Percentiles rank a stretch among this genome's conserved stretches.
Evolutionary conservation across 1,139 yeast species (phyloP).

Genomic region (Lodderomyces theae): DNA sequence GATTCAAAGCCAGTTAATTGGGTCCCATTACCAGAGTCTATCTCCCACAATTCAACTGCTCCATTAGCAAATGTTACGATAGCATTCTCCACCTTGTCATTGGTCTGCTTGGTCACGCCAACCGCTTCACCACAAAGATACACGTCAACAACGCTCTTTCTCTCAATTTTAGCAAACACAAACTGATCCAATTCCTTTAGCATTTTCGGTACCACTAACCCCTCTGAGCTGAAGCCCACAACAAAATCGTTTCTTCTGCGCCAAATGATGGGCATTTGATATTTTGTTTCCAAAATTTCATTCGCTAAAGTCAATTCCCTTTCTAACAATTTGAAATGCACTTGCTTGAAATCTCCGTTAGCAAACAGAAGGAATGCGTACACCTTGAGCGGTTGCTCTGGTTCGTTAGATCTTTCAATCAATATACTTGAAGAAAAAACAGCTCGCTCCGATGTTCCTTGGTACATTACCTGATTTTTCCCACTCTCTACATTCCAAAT

Average conservation of each 20-base stretch:
- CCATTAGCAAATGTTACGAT: conserved; percentile 1
- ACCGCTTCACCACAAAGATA: not conserved
- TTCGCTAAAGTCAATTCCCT: not conserved
- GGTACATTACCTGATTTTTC: not conserved
- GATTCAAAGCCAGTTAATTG: not conserved
- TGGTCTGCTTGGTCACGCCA: not conserved
- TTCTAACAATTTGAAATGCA: not conserved
- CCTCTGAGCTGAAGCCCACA: not conserved
- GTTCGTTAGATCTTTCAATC: not conserved
- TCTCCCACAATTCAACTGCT: conserved; percentile 2
- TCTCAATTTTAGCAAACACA: conserved; percentile 1
- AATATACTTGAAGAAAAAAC: conserved; percentile 4
- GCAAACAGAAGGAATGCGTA: not conserved
- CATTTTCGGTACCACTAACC: not conserved
- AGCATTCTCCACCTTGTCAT: not conserved
- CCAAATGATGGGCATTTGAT: not conserved
- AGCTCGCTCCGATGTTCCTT: not conserved
- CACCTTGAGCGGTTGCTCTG: not conserved
- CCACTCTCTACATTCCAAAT: not conserved
- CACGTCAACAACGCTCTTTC: not conserved
- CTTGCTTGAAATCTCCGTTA: not conserved
- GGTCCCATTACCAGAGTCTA: not conserved
- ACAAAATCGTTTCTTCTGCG: not conserved
- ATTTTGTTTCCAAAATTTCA: not conserved
- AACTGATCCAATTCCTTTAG: not conserved